A percentile compares a stretch with the other conserved stretches of the same genome.
phyloP scores from a whole-genome alignment of 2,329 filamentous ascomycete genomes.

The Herpomyces periplanetae region DNA sequence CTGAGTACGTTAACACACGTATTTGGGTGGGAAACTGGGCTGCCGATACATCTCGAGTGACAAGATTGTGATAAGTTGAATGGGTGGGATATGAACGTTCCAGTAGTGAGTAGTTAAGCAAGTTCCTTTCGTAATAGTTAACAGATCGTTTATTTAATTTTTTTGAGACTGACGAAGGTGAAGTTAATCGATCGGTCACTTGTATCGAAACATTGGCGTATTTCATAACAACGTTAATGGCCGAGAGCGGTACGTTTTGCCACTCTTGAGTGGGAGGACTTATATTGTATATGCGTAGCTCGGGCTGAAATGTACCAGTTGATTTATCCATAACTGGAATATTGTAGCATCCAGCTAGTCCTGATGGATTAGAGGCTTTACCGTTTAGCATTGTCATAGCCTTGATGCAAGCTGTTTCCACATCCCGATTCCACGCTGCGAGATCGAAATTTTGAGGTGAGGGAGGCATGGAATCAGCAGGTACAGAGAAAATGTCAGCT shows the following conservation, averaged over 20 bases:
- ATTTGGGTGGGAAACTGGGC: no score
- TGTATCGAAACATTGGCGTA: slow-evolving; percentile 10
- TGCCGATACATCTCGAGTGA: no score
- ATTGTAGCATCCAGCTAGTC: slow-evolving; percentile 48
- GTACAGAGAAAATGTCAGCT: no score
- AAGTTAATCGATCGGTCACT: slow-evolving; percentile 7
- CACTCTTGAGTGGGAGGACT: slow-evolving; percentile 15
- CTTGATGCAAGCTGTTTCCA: slow-evolving; percentile 16
- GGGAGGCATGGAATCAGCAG: no score
- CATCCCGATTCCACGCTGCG: slow-evolving; percentile 17
- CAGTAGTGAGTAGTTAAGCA: no score
- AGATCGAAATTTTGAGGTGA: no score
- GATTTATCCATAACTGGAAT: slow-evolving; percentile 24
- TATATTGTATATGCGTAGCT: slow-evolving; percentile 31
- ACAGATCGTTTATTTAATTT: no score
- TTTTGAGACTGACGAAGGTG: slow-evolving; percentile 5
- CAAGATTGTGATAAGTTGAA: no score
- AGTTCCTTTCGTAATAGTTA: no score
- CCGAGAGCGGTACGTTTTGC: slow-evolving; percentile 7
- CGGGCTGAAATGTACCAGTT: slow-evolving; percentile 31
- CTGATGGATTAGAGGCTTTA: slow-evolving; percentile 26
- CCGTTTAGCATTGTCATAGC: slow-evolving; percentile 15
- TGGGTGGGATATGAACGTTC: no score
- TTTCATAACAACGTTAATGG: slow-evolving; percentile 9
- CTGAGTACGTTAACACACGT: slow-evolving; percentile 25